Percentiles rank a stretch among this genome's conserved stretches.
These are phyloP conservation scores for Corynascus novoguineensis DNA, from an alignment of 495 filamentous ascomycete genomes.

Conservation along the genomic window DNA sequence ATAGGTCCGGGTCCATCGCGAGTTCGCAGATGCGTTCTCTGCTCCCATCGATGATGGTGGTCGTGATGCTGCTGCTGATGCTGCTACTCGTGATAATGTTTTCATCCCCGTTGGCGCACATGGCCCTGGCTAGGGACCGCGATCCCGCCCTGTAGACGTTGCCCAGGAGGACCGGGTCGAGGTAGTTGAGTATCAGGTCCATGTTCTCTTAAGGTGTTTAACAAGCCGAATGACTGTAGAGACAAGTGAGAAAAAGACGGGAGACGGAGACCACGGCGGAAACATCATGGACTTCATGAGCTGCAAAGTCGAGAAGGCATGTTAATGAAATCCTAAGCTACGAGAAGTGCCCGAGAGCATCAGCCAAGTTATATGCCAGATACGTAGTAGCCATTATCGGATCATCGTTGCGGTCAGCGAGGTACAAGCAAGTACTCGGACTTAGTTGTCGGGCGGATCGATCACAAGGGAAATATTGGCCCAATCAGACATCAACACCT, in stretches of 20 bases:
- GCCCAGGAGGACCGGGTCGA: background rate
- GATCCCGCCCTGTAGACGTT: background rate
- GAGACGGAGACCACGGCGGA: background rate
- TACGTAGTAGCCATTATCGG: too few species aligned
- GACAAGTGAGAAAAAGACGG: background rate
- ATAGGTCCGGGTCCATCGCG: background rate
- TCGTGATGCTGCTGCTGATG: background rate
- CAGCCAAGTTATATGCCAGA: too few species aligned
- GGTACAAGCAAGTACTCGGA: background rate
- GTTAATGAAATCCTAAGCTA: too few species aligned
- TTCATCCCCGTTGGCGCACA: background rate
- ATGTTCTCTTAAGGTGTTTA: background rate
- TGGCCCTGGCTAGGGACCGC: background rate
- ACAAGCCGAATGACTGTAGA: too few species aligned
- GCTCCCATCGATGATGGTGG: background rate
- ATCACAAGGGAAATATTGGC: background rate
- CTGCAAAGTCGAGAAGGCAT: too few species aligned
- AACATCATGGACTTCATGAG: too few species aligned
- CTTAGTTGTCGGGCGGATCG: background rate
- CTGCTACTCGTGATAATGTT: too few species aligned
- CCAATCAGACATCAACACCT: background rate
- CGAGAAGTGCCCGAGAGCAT: too few species aligned
- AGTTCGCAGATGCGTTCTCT: background rate
- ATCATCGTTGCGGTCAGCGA: constrained; percentile 1
- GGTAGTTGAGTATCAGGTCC: background rate